Base-by-base conservation (phyloP, 2,329 filamentous ascomycete genomes). In the Torrubiella hemipterigena region DNA sequence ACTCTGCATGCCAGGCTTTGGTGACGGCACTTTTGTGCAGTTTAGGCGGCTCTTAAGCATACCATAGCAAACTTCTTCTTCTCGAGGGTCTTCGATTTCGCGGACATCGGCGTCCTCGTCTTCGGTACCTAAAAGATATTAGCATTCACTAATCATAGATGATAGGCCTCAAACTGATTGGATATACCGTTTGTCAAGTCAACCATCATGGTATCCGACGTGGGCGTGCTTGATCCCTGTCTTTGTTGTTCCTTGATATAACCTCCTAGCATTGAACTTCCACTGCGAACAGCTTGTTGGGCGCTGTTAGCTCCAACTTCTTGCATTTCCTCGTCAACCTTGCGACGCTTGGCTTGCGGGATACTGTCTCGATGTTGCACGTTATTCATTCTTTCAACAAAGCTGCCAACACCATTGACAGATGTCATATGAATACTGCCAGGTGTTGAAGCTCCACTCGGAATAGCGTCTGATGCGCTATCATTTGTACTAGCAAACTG, bases 41-140 rank as follows among this genome's bases (percentile, higher is more conserved):
- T 77, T 74, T 25, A 91, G 61, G 32, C 61, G 70, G 3, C 76
- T 69, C 33, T 84, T 76, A 14, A 93, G 56, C 56, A 81, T 80
- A 25, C 85, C 85, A 47, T 82, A 86, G 55, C 84, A 93, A 4
- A 93, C 79, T 46, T 84, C 75, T 47, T 83, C 73, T 14, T 76
- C 67, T 28, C 63, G 69, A 18, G 73, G 65, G 34, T 81, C 69
- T 25, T 67, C 65, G 11, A 76, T 52, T 21, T 75, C 59, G 14
- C 68, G 55, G 4, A 74, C 47, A 9, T 80, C 72, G 17, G 75
- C 70, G 26, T 81, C 77, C 8, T 80, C 72, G 17, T 75, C 70
- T 26, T 81, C 77, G 41, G 46, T 47, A 18, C 46, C 46, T 49
- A 18, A 26, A 46, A 43, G 14, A 20, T 35, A 28, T 28, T 30